Evolutionary conservation across 2,329 filamentous ascomycete species (phyloP).

Genomic region (Zymoseptoria passerinii): DNA sequence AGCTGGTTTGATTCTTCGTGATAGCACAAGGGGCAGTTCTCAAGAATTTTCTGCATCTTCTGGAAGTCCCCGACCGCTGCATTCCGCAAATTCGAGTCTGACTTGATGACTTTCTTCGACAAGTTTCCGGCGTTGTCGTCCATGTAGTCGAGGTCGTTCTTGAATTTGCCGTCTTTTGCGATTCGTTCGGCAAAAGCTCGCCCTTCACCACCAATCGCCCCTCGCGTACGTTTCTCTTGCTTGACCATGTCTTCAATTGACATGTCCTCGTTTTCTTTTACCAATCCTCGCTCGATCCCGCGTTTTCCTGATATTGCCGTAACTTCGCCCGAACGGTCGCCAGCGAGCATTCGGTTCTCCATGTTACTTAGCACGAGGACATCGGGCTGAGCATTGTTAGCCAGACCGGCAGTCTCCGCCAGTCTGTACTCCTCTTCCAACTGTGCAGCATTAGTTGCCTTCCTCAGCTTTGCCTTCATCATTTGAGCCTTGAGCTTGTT

Average conservation of each 20-base stretch:
- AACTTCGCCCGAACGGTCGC: slow-evolving; percentile 64
- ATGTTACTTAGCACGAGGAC: slow-evolving; percentile 77
- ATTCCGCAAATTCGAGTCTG: slow-evolving; percentile 79
- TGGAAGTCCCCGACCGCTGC: slow-evolving; percentile 81
- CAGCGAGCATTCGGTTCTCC: slow-evolving; percentile 83
- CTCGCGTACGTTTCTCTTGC: slow-evolving; percentile 79
- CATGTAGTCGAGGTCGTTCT: slow-evolving; percentile 90
- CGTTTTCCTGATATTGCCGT: slow-evolving; percentile 70
- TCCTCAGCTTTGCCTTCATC: slow-evolving; percentile 88
- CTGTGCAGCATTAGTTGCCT: slow-evolving; percentile 62
- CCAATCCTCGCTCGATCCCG: slow-evolving; percentile 72
- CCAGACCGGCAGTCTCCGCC: slow-evolving; percentile 55
- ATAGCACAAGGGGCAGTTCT: slow-evolving; percentile 82
- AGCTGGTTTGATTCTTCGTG: slow-evolving; percentile 68
- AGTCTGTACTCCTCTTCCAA: slow-evolving; percentile 79
- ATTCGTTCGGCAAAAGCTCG: slow-evolving; percentile 82
- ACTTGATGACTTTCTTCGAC: slow-evolving; percentile 78
- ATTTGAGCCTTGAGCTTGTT: slow-evolving; percentile 88
- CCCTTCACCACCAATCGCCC: slow-evolving; percentile 60
- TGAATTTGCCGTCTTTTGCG: slow-evolving; percentile 83
- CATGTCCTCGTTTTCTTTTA: slow-evolving; percentile 94
- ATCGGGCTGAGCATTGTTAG: slow-evolving; percentile 50
- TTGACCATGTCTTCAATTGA: slow-evolving; percentile 92
- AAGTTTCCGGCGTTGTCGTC: slow-evolving; percentile 92
- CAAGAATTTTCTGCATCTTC: slow-evolving; percentile 77